Percentiles rank a stretch among this genome's conserved stretches.
These are phyloP conservation scores for Incumbomyces delicatus DNA, from an alignment of 2,329 filamentous ascomycete species.

Conservation along the genomic window DNA sequence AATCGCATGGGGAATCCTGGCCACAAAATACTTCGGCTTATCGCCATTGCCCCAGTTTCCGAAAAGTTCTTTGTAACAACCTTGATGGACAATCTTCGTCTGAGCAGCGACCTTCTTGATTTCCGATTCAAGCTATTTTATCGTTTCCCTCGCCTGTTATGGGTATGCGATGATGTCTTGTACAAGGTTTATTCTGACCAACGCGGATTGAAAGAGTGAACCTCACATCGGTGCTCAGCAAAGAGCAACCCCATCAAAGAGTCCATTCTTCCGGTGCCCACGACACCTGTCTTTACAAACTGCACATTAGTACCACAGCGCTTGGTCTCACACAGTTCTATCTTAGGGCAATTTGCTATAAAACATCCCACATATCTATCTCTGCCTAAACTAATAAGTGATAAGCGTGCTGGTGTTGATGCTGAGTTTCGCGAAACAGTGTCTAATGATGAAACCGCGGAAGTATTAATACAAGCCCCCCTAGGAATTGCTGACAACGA, in stretches of 20 bases:
- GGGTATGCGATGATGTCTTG: neutral
- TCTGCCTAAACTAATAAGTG: too few species aligned
- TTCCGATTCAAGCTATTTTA: conserved; percentile 32
- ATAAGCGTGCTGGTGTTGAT: too few species aligned
- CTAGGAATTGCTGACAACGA: too few species aligned
- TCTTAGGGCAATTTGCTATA: too few species aligned
- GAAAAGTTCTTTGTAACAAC: conserved; percentile 43
- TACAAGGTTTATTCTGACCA: neutral
- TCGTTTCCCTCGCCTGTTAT: conserved; percentile 33
- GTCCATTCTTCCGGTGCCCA: too few species aligned
- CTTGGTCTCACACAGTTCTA: too few species aligned
- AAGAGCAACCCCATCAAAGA: conserved; percentile 41
- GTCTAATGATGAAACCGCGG: too few species aligned
- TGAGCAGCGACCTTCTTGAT: conserved; percentile 24
- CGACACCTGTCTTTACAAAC: too few species aligned
- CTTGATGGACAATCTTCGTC: conserved; percentile 24
- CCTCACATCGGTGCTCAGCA: conserved; percentile 45
- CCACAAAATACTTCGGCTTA: conserved; percentile 40
- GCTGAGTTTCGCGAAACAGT: too few species aligned
- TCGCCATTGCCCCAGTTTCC: conserved; percentile 34
- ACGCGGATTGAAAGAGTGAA: conserved; percentile 46
- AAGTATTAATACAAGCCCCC: too few species aligned
- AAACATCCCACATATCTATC: too few species aligned
- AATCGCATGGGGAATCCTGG: conserved; percentile 42
- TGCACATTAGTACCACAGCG: too few species aligned